Conservation (phyloP, 2,329 filamentous ascomycete species). For the Ascocoryne sarcoides region DNA sequence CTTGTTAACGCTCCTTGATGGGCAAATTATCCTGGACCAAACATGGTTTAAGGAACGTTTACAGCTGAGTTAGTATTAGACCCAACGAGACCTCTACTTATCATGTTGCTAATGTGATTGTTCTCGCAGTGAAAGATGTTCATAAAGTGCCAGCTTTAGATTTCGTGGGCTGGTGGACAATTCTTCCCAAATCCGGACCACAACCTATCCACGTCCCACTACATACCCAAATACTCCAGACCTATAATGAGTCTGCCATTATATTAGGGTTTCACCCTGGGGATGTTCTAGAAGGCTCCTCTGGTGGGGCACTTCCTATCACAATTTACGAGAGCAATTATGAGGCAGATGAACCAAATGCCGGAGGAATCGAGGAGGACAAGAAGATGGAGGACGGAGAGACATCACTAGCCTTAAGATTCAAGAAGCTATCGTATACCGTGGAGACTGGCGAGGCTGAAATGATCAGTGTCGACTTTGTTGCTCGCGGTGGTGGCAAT, state of each 20-base stretch:
- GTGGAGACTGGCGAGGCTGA: constrained; percentile 93
- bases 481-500: constrained; percentile 76
- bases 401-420: constrained; percentile 53
- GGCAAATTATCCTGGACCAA: constrained; percentile 53
- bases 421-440: constrained; percentile 75
- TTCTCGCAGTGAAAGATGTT: constrained; percentile 65
- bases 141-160: constrained; percentile 77
- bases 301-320: constrained; percentile 75
- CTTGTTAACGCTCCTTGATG: constrained; percentile 41
- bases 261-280: constrained; percentile 79
- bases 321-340: constrained; percentile 83
- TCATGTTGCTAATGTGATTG: constrained; percentile 1
- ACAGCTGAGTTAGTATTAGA: constrained; percentile 63
- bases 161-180: constrained; percentile 87
- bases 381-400: constrained; percentile 64
- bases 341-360: constrained; percentile 53
- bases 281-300: constrained; percentile 42
- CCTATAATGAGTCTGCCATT: constrained; percentile 74
- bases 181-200: constrained; percentile 66
- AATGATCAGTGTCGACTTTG: constrained; percentile 94
- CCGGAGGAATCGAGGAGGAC: constrained; percentile 52
- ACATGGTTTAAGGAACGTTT: constrained; percentile 70
- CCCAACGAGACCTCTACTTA: neutral
- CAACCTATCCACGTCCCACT: constrained; percentile 58
- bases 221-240: constrained; percentile 65